Evolutionary conservation across 225 moss, liverwort and hornwort genomes (phyloP).

Genomic region (Takakia lepidozioides): DNA sequence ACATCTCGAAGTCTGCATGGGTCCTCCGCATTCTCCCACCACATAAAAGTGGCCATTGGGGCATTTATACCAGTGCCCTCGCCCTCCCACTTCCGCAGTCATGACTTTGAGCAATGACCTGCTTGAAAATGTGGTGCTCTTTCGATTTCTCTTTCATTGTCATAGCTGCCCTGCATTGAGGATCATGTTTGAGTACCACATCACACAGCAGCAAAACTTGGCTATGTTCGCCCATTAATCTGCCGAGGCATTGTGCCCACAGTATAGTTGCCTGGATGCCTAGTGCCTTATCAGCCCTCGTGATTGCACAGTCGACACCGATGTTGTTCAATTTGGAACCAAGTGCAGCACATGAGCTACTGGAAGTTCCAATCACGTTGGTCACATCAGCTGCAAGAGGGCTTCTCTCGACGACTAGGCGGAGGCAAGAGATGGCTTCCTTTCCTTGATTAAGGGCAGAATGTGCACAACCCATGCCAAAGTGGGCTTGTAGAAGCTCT

Average conservation of each 20-base stretch:
- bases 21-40: constrained; percentile 41
- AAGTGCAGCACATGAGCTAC: neutral
- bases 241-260: constrained; percentile 16
- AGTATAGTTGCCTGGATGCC: constrained; percentile 24
- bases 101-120: constrained; percentile 19
- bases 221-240: too few relatives aligned
- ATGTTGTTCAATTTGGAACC: neutral
- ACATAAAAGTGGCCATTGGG: constrained; percentile 39
- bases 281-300: constrained; percentile 3
- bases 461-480: constrained; percentile 15
- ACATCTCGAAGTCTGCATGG: constrained; percentile 19
- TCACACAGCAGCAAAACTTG: constrained; percentile 22
- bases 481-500: constrained; percentile 25
- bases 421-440: constrained; percentile 3
- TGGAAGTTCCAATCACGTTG: neutral
- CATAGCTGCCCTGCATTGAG: constrained; percentile 7
- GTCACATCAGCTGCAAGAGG: constrained; percentile 3
- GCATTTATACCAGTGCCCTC: constrained; percentile 37
- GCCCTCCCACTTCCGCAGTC: constrained; percentile 9
- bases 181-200: constrained; percentile 14
- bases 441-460: neutral
- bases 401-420: neutral
- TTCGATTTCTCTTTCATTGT: constrained; percentile 7
- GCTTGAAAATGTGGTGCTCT: neutral
- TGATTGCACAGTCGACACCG: constrained; percentile 1